Evolutionary conservation across 2,329 filamentous ascomycete species (phyloP).

Genomic region (Penicillium sp.): DNA sequence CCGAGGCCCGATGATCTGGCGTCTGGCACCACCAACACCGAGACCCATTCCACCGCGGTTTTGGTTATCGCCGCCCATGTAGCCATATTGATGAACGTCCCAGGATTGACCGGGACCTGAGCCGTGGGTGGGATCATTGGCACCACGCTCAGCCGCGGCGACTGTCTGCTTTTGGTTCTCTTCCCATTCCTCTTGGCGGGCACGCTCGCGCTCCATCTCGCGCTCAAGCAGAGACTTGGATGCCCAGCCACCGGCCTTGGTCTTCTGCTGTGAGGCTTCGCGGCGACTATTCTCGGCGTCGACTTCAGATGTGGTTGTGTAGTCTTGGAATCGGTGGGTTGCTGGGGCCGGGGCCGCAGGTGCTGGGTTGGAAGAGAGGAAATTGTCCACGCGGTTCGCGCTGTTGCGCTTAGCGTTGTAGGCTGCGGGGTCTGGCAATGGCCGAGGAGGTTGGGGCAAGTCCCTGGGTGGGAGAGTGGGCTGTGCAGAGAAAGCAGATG

Average conservation of each 20-base stretch:
- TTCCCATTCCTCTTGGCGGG: slow-evolving; percentile 67
- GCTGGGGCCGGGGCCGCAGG: slow-evolving; percentile 44
- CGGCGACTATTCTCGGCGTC: slow-evolving; percentile 59
- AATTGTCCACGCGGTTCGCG: slow-evolving; percentile 56
- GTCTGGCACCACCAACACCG: slow-evolving; percentile 57
- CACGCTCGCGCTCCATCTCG: slow-evolving; percentile 68
- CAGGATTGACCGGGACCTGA: slow-evolving; percentile 55
- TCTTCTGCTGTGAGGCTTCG: slow-evolving; percentile 57
- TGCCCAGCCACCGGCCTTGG: slow-evolving; percentile 62
- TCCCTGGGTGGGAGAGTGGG: slow-evolving; percentile 16
- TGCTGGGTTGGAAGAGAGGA: slow-evolving; percentile 56
- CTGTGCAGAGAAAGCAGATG: slow-evolving; percentile 11
- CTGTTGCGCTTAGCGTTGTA: slow-evolving; percentile 33
- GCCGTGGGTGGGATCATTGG: slow-evolving; percentile 45
- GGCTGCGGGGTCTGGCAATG: slow-evolving; percentile 51
- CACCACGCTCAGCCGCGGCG: slow-evolving; percentile 47
- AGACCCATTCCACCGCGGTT: slow-evolving; percentile 55
- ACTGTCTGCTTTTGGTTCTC: slow-evolving; percentile 57
- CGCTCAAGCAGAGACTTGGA: slow-evolving; percentile 65
- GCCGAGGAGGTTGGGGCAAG: slow-evolving; percentile 36
- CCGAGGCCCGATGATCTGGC: slow-evolving; percentile 65
- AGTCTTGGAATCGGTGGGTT: slow-evolving; percentile 48
- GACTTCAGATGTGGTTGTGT: slow-evolving; percentile 57
- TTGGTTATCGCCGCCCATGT: slow-evolving; percentile 63
- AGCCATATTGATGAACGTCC: slow-evolving; percentile 68